These are phyloP conservation scores for Vinca minor DNA, from an alignment of 257 asterid genomes.

Conservation along the genomic window DNA sequence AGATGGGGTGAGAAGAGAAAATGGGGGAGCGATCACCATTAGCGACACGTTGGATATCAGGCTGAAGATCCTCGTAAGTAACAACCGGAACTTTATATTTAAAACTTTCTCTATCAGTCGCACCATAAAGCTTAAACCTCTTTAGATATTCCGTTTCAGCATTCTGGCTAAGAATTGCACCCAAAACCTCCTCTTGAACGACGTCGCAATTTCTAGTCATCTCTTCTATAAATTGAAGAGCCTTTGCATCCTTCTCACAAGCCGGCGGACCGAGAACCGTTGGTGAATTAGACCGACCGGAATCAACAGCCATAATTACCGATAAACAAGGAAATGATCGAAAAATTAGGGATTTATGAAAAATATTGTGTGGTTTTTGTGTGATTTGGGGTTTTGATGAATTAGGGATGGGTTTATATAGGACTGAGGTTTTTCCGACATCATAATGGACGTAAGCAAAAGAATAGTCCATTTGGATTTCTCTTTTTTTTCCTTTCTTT, in stretches of 20 bases:
- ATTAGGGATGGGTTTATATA: too few relatives aligned
- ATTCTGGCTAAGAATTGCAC: constrained; percentile 50
- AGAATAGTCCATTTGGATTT: too few relatives aligned
- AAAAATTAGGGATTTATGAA: too few relatives aligned
- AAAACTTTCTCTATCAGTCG: constrained; percentile 50
- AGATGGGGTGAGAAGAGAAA: constrained; percentile 58
- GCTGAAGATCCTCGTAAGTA: constrained; percentile 62
- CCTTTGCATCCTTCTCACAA: constrained; percentile 43
- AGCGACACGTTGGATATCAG: constrained; percentile 64
- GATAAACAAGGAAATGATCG: too few relatives aligned
- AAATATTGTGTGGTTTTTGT: too few relatives aligned
- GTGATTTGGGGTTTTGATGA: too few relatives aligned
- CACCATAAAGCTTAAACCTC: constrained; percentile 39
- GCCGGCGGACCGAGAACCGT: constrained; percentile 27
- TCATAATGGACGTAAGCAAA: constrained; percentile 6
- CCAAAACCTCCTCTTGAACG: constrained; percentile 52
- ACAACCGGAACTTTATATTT: constrained; percentile 65
- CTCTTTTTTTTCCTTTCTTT: too few relatives aligned
- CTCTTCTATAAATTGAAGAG: constrained; percentile 58
- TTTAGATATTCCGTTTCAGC: constrained; percentile 53
- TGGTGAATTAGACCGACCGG: constrained; percentile 21
- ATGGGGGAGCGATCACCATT: constrained; percentile 73
- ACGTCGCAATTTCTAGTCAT: constrained; percentile 40
- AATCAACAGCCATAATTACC: constrained; percentile 36
- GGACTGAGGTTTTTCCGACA: too few relatives aligned